Percentiles rank a stretch among this genome's conserved stretches.
Evolutionary conservation across 768 basidiomycete genomes (phyloP).

Genomic region (Coprinopsis sp.): DNA sequence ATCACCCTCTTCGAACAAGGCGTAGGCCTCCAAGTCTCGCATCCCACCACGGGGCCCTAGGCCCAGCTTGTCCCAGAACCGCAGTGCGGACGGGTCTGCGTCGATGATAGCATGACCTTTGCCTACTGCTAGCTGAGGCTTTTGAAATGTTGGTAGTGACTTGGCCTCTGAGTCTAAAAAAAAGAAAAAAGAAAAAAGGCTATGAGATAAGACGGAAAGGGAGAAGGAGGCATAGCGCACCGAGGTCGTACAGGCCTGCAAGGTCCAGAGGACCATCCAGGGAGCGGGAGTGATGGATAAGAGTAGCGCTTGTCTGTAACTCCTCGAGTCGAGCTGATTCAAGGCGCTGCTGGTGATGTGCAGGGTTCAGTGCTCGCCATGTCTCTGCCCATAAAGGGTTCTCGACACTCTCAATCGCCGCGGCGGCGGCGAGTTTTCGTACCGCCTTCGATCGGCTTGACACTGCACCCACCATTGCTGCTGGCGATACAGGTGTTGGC

Average conservation of each 20-base stretch:
- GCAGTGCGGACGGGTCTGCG: slow-evolving; percentile 60
- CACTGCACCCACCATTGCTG: slow-evolving; percentile 57
- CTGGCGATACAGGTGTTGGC: slow-evolving; percentile 83
- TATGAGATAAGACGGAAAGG: slow-evolving; percentile 3
- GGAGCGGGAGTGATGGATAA: slow-evolving; percentile 29
- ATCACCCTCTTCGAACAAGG: slow-evolving; percentile 61
- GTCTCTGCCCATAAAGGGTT: slow-evolving; percentile 65
- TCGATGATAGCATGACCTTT: slow-evolving; percentile 70
- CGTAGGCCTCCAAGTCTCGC: slow-evolving; percentile 67
- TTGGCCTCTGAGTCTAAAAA: slow-evolving; percentile 8
- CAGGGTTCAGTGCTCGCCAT: slow-evolving; percentile 44
- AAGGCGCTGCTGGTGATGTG: slow-evolving; percentile 8
- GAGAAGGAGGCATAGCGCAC: no score
- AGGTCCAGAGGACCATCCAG: slow-evolving; percentile 41
- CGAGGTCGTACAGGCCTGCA: slow-evolving; percentile 37
- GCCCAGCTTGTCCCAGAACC: slow-evolving; percentile 86
- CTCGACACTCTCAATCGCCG: slow-evolving; percentile 70
- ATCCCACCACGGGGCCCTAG: slow-evolving; percentile 63
- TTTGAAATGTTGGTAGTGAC: slow-evolving; percentile 30
- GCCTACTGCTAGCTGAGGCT: slow-evolving; percentile 59
- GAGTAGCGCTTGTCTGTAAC: no score
- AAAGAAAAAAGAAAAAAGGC: neutral
- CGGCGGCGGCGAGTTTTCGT: slow-evolving; percentile 58
- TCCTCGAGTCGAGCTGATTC: no score
- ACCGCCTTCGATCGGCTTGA: slow-evolving; percentile 64